Base-by-base conservation (phyloP, 2,329 filamentous ascomycete genomes). In the Elsinoe fawcettii region DNA sequence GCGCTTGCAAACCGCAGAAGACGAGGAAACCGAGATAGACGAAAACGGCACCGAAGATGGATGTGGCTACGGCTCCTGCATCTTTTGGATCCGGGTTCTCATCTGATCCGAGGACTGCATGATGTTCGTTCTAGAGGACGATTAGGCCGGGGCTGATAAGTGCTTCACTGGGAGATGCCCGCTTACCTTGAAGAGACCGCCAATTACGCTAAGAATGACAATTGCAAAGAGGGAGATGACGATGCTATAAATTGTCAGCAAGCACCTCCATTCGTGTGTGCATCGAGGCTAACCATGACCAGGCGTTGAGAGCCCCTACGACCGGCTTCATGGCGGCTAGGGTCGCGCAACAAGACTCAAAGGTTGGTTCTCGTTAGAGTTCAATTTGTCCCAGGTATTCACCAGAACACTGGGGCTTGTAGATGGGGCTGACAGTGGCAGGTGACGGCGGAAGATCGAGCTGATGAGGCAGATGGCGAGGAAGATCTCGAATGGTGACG, bases 11-110 rank as follows among this genome's bases (percentile, higher is more conserved):
- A 58, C 86, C 88, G 74, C 92, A 97, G 75, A 95, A 96, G 53
- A 95, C 79, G 58, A 96, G 81, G 78, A 97, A 97, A 85, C 96
- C 92, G 64, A 80, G 82, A 70, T 97, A 97, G 68, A 97, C 86
- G 55, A 90, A 77, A 41, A 97, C 91, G 41, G 92, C 89, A 23
- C 84, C 85, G 67, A 96, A 96, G 56, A 96, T 85, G 25, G 90
- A 92, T 23, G 80, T 83, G 4, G 92, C 90, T 49, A 96, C 89
- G 34, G 84, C 88, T 60, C 79, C 78, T 58, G 87, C 87, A 66
- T 96, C 81, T 63, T 85, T 60, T 1, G 69, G 69, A 39, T 72
- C 75, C 1, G 69, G 69, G 39, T 72, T 75, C 57, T 87, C 81
- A 51, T 80, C 80, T 56, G 84, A 83, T 62, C 92, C 92, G 67